Evolutionary conservation across 306 rosid genomes (phyloP).

Genomic region (Aeschynomene evenia): DNA sequence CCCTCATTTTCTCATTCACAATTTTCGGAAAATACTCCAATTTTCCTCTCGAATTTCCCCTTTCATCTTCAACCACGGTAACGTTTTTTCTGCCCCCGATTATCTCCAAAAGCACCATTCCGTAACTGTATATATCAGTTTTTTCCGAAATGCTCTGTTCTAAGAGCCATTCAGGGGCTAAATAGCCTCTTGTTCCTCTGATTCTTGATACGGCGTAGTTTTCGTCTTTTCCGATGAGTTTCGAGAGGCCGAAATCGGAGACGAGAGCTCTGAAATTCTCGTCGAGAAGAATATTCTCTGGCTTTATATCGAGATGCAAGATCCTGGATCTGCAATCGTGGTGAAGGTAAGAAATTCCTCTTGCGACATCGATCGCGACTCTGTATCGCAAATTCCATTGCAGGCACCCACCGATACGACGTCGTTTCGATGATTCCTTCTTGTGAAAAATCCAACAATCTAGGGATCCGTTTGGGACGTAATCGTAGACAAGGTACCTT

Average conservation of each 20-base stretch:
- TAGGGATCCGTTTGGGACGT: conserved; percentile 70
- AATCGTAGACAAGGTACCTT: conserved; percentile 74
- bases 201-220: conserved; percentile 64
- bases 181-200: conserved; percentile 84
- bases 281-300: conserved; percentile 83
- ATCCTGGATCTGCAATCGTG: conserved; percentile 78
- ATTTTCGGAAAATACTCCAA: conserved; percentile 68
- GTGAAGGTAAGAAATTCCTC: conserved; percentile 72
- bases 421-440: not conserved
- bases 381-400: conserved; percentile 65
- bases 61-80: conserved; percentile 35
- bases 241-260: conserved; percentile 83
- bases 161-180: conserved; percentile 92
- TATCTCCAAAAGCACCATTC: conserved; percentile 85
- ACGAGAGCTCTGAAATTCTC: conserved; percentile 63
- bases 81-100: conserved; percentile 85
- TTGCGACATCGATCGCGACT: conserved; percentile 80
- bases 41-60: conserved; percentile 39
- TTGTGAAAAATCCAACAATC: conserved; percentile 77
- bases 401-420: conserved; percentile 52
- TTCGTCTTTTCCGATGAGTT: conserved; percentile 66
- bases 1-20: conserved; percentile 62
- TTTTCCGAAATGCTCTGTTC: conserved; percentile 83
- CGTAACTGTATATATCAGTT: conserved; percentile 75
- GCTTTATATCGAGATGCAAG: conserved; percentile 86